Percentiles rank a stretch among this genome's conserved stretches.
Conservation (phyloP, 345 rosid genomes). For the Toxicodendron radicans region DNA sequence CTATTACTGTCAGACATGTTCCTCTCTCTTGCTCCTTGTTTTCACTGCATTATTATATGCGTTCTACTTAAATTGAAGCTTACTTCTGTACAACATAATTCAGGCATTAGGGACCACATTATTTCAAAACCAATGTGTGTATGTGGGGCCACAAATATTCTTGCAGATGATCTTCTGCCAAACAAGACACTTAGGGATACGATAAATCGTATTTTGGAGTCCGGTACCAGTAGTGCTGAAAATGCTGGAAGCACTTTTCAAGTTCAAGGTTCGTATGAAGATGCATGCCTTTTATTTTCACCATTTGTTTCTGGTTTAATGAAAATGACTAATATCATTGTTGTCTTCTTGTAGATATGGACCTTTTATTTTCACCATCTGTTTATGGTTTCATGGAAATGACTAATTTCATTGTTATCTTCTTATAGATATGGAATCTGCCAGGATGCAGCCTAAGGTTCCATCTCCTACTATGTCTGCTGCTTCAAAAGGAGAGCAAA, state of each 20-base stretch:
- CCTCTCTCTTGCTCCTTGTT: not conserved
- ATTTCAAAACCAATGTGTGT: conserved; percentile 77
- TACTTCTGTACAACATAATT: conserved; percentile 17
- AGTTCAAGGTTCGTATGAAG: conserved; percentile 70
- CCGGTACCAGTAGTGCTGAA: conserved; percentile 86
- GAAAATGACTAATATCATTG: conserved; percentile 8
- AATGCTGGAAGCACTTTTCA: conserved; percentile 78
- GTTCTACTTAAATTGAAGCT: conserved; percentile 12
- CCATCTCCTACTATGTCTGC: conserved; percentile 78
- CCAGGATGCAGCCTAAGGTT: conserved; percentile 59
- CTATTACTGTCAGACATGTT: not conserved
- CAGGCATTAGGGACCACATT: conserved; percentile 88
- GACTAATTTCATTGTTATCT: conserved; percentile 11
- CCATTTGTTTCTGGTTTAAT: conserved; percentile 11
- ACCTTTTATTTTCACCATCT: conserved; percentile 11
- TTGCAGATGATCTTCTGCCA: conserved; percentile 96
- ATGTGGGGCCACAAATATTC: conserved; percentile 79
- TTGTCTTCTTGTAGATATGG: not conserved
- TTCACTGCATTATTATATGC: conserved; percentile 2
- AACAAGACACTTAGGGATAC: conserved; percentile 94
- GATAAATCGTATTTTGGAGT: conserved; percentile 87
- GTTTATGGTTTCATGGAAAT: conserved; percentile 9
- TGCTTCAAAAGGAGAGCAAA: conserved; percentile 72
- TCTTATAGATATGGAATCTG: conserved; percentile 75
- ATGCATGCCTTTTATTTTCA: conserved; percentile 14